A percentile compares a stretch with the other conserved stretches of the same genome.
Evolutionary conservation across 345 rosid species (phyloP).

Genomic region (Draba incana): DNA sequence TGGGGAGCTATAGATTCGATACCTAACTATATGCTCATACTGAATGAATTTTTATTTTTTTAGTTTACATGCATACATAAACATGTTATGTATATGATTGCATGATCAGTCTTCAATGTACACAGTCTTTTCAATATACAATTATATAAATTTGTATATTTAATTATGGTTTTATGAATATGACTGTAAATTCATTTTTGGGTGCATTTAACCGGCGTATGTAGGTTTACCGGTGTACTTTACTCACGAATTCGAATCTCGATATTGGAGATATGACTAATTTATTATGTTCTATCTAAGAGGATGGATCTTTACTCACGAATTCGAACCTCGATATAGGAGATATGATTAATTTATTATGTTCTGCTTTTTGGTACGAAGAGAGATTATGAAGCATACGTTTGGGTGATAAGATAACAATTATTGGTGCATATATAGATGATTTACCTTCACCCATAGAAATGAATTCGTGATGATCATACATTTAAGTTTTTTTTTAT

Average conservation of each 20-base stretch:
- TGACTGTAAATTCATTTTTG: background rate
- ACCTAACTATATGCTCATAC: slow-evolving; percentile 32
- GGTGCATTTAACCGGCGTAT: background rate
- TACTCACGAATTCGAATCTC: too few species aligned
- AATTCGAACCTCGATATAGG: background rate
- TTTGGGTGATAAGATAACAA: too few species aligned
- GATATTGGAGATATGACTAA: too few species aligned
- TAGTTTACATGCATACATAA: background rate
- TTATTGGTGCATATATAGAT: background rate
- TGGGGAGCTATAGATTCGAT: slow-evolving; percentile 10
- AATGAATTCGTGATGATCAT: background rate
- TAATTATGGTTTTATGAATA: background rate
- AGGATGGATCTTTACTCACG: background rate
- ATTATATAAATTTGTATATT: background rate
- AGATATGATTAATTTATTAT: background rate
- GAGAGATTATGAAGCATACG: background rate
- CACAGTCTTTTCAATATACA: background rate
- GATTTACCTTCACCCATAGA: background rate
- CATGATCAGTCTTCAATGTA: background rate
- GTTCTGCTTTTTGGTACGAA: too few species aligned
- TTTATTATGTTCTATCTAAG: too few species aligned
- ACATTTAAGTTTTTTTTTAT: too few species aligned
- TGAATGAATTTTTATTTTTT: background rate
- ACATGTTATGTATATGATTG: background rate
- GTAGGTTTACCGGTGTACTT: background rate